Percentiles rank a stretch among this genome's conserved stretches.
These are phyloP conservation scores for Neonectria neomacrospora DNA, from an alignment of 2,329 filamentous ascomycete species.

Conservation along the genomic window DNA sequence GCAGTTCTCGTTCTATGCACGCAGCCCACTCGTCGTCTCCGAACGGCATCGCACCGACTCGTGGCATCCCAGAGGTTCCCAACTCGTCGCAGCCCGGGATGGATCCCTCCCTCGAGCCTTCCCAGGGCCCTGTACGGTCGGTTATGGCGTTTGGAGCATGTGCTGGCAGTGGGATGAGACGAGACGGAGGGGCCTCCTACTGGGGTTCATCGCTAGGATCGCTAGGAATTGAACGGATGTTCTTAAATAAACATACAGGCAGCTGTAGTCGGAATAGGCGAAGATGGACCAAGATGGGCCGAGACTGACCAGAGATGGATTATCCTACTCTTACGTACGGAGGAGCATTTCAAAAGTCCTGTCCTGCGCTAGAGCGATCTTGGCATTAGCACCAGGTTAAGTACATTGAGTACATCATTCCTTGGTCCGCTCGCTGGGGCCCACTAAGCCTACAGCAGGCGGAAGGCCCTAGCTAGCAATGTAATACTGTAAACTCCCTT, in stretches of 20 bases:
- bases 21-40: conserved; percentile 40
- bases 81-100: conserved; percentile 24
- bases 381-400: no score
- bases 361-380: no score
- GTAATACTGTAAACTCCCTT: no score
- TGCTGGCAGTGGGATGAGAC: conserved; percentile 4
- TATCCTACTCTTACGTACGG: not conserved
- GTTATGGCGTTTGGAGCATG: conserved; percentile 15
- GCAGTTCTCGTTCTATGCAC: not conserved
- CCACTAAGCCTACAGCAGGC: no score
- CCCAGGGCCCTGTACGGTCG: conserved; percentile 27
- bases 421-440: no score
- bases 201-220: not conserved
- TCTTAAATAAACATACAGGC: not conserved
- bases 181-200: not conserved
- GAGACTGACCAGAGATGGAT: not conserved
- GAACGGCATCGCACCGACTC: conserved; percentile 34
- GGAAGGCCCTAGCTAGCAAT: no score
- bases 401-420: no score
- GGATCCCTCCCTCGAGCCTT: not conserved
- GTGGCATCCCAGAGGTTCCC: conserved; percentile 31
- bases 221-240: not conserved
- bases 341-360: no score
- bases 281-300: not conserved
- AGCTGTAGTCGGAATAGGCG: not conserved